Evolutionary conservation across 441 rosid genomes (phyloP).

Genomic region (Populus hybrid): DNA sequence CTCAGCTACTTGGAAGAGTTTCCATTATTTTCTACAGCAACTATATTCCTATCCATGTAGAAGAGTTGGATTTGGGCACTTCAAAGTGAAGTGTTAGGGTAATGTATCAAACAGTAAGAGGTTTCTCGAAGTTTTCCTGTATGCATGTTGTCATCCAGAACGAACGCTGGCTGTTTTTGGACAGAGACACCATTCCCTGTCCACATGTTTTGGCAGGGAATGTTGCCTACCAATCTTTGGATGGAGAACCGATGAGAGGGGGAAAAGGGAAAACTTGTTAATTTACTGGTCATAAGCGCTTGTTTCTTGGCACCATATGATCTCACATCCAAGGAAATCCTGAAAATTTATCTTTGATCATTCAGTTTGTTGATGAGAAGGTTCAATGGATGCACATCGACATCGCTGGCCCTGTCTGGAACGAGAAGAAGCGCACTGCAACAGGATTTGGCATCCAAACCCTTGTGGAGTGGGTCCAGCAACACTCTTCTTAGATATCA

Average conservation of each 20-base stretch:
- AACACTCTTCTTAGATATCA: slow-evolving; percentile 50
- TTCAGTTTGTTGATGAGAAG: slow-evolving; percentile 88
- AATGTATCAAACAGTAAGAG: too few species aligned
- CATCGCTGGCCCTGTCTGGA: slow-evolving; percentile 93
- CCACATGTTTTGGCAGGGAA: too few species aligned
- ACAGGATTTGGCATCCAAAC: slow-evolving; percentile 87
- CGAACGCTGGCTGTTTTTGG: too few species aligned
- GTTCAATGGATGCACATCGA: slow-evolving; percentile 97
- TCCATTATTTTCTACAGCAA: not conserved
- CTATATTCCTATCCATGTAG: not conserved
- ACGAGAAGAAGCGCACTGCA: slow-evolving; percentile 67
- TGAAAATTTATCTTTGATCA: slow-evolving; percentile 9
- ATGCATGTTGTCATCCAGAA: not conserved
- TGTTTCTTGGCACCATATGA: not conserved
- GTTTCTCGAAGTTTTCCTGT: not conserved
- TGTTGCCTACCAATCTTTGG: too few species aligned
- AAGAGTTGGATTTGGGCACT: not conserved
- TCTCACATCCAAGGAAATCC: not conserved
- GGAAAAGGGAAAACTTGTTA: too few species aligned
- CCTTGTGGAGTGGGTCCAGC: slow-evolving; percentile 87
- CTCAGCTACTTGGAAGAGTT: not conserved
- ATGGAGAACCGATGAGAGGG: too few species aligned
- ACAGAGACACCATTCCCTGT: too few species aligned
- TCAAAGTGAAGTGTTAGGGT: not conserved
- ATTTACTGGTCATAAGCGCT: too few species aligned